These are phyloP conservation scores for Ephemerocybe angulata DNA, from an alignment of 768 basidiomycete genomes.

Conservation along the genomic window DNA sequence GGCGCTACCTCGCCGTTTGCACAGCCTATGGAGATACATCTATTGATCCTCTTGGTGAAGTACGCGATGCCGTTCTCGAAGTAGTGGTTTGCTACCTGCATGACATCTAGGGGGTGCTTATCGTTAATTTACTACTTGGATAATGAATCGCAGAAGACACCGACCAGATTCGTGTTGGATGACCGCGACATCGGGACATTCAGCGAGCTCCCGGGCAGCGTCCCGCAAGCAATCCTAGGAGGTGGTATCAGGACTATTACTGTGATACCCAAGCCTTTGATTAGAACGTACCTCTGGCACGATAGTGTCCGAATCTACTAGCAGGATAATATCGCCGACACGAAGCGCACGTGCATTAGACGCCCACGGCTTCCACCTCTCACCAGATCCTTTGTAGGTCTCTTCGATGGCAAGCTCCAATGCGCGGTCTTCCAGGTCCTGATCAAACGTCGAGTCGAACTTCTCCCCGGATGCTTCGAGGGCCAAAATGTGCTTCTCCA, in stretches of 20 bases:
- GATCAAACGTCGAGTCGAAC: conserved; percentile 37
- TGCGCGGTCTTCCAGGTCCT: conserved; percentile 64
- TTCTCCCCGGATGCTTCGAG: conserved; percentile 40
- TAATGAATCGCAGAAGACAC: conserved; percentile 15
- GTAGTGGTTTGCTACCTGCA: conserved; percentile 87
- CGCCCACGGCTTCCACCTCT: conserved; percentile 70
- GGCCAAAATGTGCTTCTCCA: conserved; percentile 48
- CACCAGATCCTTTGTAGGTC: conserved; percentile 53
- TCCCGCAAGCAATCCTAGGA: conserved; percentile 83
- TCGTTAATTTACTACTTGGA: background rate
- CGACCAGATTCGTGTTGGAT: conserved; percentile 85
- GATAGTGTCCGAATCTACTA: conserved; percentile 79
- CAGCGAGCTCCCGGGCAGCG: conserved; percentile 79
- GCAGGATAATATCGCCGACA: conserved; percentile 74
- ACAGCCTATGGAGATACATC: conserved; percentile 73
- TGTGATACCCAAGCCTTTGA: no score
- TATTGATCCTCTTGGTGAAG: conserved; percentile 86
- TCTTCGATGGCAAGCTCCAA: conserved; percentile 74
- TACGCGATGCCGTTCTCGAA: conserved; percentile 89
- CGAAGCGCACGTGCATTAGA: conserved; percentile 71
- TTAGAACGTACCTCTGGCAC: conserved; percentile 60
- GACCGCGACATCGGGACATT: conserved; percentile 81
- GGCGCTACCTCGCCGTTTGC: conserved; percentile 82
- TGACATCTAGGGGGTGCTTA: conserved; percentile 52
- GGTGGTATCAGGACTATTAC: background rate